phyloP scores from a whole-genome alignment of 768 basidiomycete genomes.

The Termitomyces sp. region DNA sequence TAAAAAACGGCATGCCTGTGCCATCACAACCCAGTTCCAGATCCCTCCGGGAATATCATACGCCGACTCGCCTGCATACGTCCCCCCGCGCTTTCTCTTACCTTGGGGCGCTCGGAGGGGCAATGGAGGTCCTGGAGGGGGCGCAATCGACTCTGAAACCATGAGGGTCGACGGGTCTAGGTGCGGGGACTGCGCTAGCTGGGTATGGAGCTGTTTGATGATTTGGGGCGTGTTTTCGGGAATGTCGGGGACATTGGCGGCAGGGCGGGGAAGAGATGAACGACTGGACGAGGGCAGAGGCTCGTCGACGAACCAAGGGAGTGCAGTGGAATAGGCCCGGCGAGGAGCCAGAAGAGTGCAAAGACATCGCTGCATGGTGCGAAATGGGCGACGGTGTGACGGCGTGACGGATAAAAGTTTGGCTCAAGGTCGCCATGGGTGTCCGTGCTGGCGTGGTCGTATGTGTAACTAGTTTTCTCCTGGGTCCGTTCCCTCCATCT shows the following conservation, averaged over 20 bases:
- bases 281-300: conserved; percentile 20
- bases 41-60: conserved; percentile 50
- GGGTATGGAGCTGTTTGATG: conserved; percentile 53
- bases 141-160: conserved; percentile 48
- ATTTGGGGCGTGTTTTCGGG: conserved; percentile 52
- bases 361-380: conserved; percentile 17
- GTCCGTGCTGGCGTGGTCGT: conserved; percentile 73
- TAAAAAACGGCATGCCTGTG: conserved; percentile 47
- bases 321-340: conserved; percentile 16
- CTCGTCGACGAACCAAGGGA: conserved; percentile 71
- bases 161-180: conserved; percentile 59
- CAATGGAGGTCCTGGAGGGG: conserved; percentile 56
- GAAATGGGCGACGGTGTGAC: conserved; percentile 10
- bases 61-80: conserved; percentile 61
- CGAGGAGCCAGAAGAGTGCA: neutral
- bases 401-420: conserved; percentile 14
- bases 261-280: conserved; percentile 24
- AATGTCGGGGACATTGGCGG: conserved; percentile 30
- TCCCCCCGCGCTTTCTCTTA: conserved; percentile 60
- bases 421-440: conserved; percentile 42
- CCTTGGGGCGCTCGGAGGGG: conserved; percentile 59
- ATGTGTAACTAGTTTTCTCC: conserved; percentile 74
- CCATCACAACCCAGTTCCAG: conserved; percentile 78
- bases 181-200: conserved; percentile 61
- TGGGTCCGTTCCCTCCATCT: conserved; percentile 46